Evolutionary conservation across 352 stramenopile species (phyloP).

Genomic region (Globisporangium heterothallicum): DNA sequence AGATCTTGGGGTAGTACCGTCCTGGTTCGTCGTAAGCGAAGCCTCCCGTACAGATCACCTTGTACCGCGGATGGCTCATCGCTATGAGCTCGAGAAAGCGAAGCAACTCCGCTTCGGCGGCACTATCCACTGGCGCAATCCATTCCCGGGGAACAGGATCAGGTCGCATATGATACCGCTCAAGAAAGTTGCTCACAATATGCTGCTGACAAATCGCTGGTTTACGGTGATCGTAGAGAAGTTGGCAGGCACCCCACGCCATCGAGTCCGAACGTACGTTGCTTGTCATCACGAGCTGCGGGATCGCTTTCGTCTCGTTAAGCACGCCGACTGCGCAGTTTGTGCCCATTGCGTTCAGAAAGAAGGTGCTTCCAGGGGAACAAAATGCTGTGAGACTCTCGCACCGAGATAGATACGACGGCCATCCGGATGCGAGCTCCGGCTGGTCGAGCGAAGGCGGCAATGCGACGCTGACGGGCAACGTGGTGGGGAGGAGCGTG

Average conservation of each 20-base stretch:
- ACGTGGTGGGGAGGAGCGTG: constrained; percentile 7
- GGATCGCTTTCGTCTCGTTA: constrained; percentile 12
- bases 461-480: constrained; percentile 1
- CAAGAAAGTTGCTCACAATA: constrained; percentile 17
- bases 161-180: constrained; percentile 11
- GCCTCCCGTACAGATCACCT: constrained; percentile 14
- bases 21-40: constrained; percentile 14
- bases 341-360: constrained; percentile 16
- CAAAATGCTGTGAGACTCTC: constrained; percentile 15
- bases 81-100: constrained; percentile 18
- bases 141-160: background rate
- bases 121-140: constrained; percentile 2
- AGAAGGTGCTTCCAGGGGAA: constrained; percentile 16
- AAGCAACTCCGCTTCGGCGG: constrained; percentile 16
- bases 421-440: constrained; percentile 10
- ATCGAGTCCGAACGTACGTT: constrained; percentile 18
- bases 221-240: constrained; percentile 14
- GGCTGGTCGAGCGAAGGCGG: background rate
- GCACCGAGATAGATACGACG: constrained; percentile 18
- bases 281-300: constrained; percentile 17
- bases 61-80: constrained; percentile 12
- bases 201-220: constrained; percentile 15
- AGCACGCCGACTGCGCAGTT: constrained; percentile 14
- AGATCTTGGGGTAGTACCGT: constrained; percentile 12
- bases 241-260: constrained; percentile 13